Evolutionary conservation across 1,139 yeast genomes (phyloP).

Genomic region (Lodderomyces beijingensis): DNA sequence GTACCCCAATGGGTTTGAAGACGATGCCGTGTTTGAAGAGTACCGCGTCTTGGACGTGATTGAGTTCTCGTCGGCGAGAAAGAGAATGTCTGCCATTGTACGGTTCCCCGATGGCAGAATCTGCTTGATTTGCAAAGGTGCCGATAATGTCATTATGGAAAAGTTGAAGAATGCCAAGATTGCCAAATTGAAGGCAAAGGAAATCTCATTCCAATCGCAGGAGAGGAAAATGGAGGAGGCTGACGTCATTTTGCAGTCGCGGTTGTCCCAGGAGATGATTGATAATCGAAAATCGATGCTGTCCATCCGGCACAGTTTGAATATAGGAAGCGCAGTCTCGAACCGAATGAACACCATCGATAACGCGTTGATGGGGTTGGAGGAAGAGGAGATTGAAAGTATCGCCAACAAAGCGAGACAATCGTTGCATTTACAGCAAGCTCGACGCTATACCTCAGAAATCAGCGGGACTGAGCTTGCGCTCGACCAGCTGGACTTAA

Average conservation of each 20-base stretch:
- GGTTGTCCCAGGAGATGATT: conserved; percentile 29
- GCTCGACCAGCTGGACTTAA: too few relatives aligned
- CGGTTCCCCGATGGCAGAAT: conserved; percentile 76
- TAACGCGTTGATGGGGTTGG: conserved; percentile 48
- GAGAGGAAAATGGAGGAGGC: conserved; percentile 79
- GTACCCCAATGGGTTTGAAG: conserved; percentile 77
- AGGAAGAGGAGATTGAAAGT: conserved; percentile 54
- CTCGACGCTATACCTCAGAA: conserved; percentile 47
- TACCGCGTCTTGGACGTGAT: conserved; percentile 75
- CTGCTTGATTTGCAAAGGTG: conserved; percentile 87
- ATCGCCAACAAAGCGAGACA: conserved; percentile 57
- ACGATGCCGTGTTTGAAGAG: conserved; percentile 56
- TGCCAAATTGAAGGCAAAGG: conserved; percentile 60
- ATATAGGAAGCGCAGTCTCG: conserved; percentile 15
- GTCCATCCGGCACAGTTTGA: conserved; percentile 32
- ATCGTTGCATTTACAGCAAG: conserved; percentile 62
- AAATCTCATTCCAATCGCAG: conserved; percentile 55
- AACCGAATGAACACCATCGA: conserved; percentile 47
- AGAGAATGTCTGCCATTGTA: conserved; percentile 90
- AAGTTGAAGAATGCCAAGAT: conserved; percentile 54
- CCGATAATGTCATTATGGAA: conserved; percentile 88
- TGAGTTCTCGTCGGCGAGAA: conserved; percentile 83
- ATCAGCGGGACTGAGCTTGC: not conserved
- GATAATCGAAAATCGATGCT: conserved; percentile 26
- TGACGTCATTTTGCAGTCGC: conserved; percentile 59